Conservation (phyloP, 108 stramenopile species). For the Skeletonema menzelii region DNA sequence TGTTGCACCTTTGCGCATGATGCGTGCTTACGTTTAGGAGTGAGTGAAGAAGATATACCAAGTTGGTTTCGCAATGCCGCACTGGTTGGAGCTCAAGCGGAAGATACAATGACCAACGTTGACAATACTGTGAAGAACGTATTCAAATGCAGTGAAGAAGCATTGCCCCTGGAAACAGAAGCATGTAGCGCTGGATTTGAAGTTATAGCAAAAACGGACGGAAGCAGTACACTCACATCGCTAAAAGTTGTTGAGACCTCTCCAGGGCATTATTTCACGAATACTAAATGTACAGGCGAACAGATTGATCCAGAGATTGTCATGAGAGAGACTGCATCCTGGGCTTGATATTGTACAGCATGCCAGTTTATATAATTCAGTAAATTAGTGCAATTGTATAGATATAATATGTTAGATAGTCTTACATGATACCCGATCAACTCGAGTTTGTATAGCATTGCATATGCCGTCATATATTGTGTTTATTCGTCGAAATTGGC, state of each 20-base stretch:
- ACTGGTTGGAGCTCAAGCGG: slow-evolving; percentile 63
- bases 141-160: slow-evolving; percentile 25
- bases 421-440: not conserved
- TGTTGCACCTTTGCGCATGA: slow-evolving; percentile 85
- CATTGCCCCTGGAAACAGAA: slow-evolving; percentile 20
- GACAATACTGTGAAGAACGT: slow-evolving; percentile 38
- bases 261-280: not conserved
- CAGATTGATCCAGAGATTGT: not conserved
- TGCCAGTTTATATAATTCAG: not conserved
- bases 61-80: slow-evolving; percentile 81
- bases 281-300: not conserved
- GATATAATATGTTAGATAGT: not conserved
- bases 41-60: slow-evolving; percentile 77
- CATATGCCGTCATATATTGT: not conserved
- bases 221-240: not conserved
- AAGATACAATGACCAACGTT: slow-evolving; percentile 50
- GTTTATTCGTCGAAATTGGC: slow-evolving; percentile 1
- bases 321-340: not conserved
- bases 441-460: not conserved
- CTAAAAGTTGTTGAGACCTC: not conserved
- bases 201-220: slow-evolving; percentile 19
- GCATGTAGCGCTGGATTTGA: slow-evolving; percentile 40
- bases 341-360: not conserved
- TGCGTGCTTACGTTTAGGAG: slow-evolving; percentile 72
- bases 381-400: not conserved